phyloP scores from a whole-genome alignment of 2,329 filamentous ascomycete species.

The Beauveria sp. region DNA sequence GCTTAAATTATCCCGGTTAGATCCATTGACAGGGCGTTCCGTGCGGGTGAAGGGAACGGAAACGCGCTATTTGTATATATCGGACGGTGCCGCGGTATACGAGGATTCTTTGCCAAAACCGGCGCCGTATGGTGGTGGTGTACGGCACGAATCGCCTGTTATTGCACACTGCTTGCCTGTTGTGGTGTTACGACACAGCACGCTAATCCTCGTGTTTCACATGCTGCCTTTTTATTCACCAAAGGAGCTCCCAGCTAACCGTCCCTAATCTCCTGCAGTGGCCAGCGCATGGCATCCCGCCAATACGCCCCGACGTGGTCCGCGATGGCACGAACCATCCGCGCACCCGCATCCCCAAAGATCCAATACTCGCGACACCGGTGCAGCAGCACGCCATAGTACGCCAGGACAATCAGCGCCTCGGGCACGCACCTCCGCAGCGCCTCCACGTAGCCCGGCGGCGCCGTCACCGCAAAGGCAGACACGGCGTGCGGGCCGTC shows the following conservation, averaged over 20 bases:
- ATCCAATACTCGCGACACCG: constrained; percentile 32
- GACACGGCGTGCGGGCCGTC: constrained; percentile 24
- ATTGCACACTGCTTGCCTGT: not conserved
- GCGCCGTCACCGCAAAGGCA: constrained; percentile 25
- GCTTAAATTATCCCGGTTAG: not conserved
- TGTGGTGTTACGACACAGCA: not conserved
- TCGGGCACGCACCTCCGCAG: constrained; percentile 30
- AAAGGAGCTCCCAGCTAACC: not conserved
- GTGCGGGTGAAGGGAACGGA: not conserved
- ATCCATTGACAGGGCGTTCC: not conserved
- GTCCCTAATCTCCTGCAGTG: constrained; percentile 22
- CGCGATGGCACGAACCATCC: constrained; percentile 25
- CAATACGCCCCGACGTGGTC: constrained; percentile 26
- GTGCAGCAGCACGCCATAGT: constrained; percentile 43
- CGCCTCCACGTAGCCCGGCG: constrained; percentile 26
- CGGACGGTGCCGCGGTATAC: not conserved
- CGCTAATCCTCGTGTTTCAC: not conserved
- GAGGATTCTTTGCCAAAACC: not conserved
- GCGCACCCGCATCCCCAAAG: constrained; percentile 26
- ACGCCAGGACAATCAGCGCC: constrained; percentile 39
- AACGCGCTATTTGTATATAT: not conserved
- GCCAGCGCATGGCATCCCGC: constrained; percentile 27
- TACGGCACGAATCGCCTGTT: not conserved
- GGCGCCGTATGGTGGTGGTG: not conserved
- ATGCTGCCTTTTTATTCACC: not conserved